Base-by-base conservation (phyloP, 129 eudicot genomes). In the Flaveria bidentis region DNA sequence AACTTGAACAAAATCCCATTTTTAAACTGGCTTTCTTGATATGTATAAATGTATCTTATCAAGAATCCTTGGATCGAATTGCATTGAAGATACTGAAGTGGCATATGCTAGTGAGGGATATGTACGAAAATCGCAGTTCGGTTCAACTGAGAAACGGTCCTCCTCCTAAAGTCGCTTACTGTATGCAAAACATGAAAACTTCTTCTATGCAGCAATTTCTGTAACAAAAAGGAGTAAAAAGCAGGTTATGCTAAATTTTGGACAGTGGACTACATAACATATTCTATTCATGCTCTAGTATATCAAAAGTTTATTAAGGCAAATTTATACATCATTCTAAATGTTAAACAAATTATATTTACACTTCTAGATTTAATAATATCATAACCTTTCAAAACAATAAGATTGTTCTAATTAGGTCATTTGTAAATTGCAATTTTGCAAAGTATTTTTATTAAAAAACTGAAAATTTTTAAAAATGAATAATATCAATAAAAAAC, bases 131-230 rank as follows among this genome's bases (percentile, higher is more conserved):
- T 80, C 60, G 30, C 79, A 82, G 80, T 72, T 82, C 83, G 78
- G 78, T 69, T 85, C 67, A 74, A 78, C 79, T 30, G 73, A 78
- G 57, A 62, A 52, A 47, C 75, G 76, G 56, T 74, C 72, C 81
- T 81, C 87, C 63, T 56, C 65, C 89, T 85, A 85, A 57, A 84
- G 69, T 80, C 80, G 84, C 76, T 85, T 80, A 87, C 71, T 61
- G 82, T 82, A 30, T 82, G 76, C 82, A 76, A 83, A 75, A 80
- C 80, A 60, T 64, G 83, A 85, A 78, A 66, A 73, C 80, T 71
- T 79, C 60, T 53, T 53, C 92, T 90, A 87, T 62, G 96, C 84
- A 73, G 92, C 92, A 81, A 85, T 85, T 58, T 91, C 96, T 90
- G 92, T 57, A 76, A 39, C 53, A 45, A 58, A 60, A 52, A 45